phyloP scores from a whole-genome alignment of 2,329 filamentous ascomycete species.

The Fusarium sp. region DNA sequence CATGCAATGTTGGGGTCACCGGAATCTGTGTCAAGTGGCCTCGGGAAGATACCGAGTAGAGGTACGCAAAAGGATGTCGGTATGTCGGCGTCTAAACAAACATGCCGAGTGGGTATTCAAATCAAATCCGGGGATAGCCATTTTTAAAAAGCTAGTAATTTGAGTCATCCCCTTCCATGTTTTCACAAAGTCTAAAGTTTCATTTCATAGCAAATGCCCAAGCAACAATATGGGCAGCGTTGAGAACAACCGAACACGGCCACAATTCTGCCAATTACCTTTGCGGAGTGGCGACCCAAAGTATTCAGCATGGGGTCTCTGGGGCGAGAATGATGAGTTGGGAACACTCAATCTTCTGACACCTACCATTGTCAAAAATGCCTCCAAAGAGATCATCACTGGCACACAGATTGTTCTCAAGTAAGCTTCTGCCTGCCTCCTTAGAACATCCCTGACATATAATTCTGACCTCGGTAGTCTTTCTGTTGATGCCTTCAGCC shows the following conservation, averaged over 20 bases:
- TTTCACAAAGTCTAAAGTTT: too few species aligned
- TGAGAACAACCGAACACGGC: neutral
- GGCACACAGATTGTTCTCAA: neutral
- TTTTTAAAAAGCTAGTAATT: too few species aligned
- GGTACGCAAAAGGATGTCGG: too few species aligned
- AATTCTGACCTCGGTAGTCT: neutral
- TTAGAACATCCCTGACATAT: neutral
- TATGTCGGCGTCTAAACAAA: too few species aligned
- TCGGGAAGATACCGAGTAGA: too few species aligned
- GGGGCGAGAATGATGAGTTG: neutral
- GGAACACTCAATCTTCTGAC: neutral
- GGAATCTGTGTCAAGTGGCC: too few species aligned
- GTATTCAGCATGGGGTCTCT: conserved; percentile 4
- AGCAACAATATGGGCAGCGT: neutral
- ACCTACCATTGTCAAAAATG: neutral
- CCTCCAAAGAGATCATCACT: neutral
- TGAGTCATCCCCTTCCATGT: too few species aligned
- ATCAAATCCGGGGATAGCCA: too few species aligned
- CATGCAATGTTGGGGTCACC: too few species aligned
- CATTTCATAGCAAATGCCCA: too few species aligned
- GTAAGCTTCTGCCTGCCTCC: neutral
- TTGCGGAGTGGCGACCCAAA: neutral
- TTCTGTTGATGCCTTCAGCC: neutral
- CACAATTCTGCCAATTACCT: neutral
- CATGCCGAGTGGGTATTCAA: too few species aligned